Evolutionary conservation across 2,329 filamentous ascomycete genomes (phyloP).

Genomic region (Fusarium pseudograminearum): DNA sequence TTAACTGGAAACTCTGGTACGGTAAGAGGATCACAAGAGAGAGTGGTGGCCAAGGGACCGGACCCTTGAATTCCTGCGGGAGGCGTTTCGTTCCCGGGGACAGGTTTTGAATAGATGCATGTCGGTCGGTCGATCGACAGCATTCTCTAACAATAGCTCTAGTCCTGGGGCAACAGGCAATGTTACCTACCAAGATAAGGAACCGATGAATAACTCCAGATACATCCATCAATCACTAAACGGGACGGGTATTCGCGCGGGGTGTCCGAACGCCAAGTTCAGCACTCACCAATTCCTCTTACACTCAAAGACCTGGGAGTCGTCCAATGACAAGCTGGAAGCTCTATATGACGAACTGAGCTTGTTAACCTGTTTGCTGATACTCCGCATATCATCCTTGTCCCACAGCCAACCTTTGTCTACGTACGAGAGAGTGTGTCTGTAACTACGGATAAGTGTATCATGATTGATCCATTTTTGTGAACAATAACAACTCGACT

Average conservation of each 20-base stretch:
- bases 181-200: conserved; percentile 31
- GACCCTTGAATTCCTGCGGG: conserved; percentile 37
- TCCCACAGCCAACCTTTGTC: conserved; percentile 16
- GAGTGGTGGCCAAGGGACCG: conserved; percentile 18
- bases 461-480: conserved; percentile 15
- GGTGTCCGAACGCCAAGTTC: conserved; percentile 38
- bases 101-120: conserved; percentile 10
- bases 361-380: conserved; percentile 29
- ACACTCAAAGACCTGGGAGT: conserved; percentile 11
- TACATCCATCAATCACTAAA: neutral
- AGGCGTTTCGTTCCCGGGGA: conserved; percentile 31
- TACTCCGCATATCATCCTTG: conserved; percentile 37
- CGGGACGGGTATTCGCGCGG: conserved; percentile 12
- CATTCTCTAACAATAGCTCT: conserved; percentile 27
- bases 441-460: neutral
- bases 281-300: conserved; percentile 19
- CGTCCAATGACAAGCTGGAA: conserved; percentile 28
- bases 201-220: conserved; percentile 2
- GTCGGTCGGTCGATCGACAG: conserved; percentile 25
- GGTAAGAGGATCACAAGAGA: neutral
- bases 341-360: conserved; percentile 22
- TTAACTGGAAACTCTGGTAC: neutral
- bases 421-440: neutral
- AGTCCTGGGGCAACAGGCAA: conserved; percentile 6
- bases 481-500: neutral